Conservation (phyloP, 2,329 filamentous ascomycete species). For the Teratosphaeria zuluensis region DNA sequence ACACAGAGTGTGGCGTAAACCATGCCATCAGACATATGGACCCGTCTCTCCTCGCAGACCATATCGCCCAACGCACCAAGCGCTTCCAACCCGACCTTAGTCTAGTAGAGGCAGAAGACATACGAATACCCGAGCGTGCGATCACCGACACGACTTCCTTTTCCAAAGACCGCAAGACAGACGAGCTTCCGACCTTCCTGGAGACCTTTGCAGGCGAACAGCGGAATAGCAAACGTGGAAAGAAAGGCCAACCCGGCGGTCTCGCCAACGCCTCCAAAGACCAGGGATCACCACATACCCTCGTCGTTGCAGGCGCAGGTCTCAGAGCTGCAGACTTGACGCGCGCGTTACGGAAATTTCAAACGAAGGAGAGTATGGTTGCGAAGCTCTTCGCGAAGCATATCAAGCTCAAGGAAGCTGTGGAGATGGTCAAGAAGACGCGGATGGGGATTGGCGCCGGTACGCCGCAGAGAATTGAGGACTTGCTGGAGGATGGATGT, state of each 20-base stretch:
- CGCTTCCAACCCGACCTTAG: slow-evolving; percentile 74
- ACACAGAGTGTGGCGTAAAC: slow-evolving; percentile 53
- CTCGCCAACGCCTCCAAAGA: slow-evolving; percentile 52
- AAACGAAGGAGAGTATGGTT: slow-evolving; percentile 66
- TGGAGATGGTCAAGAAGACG: slow-evolving; percentile 59
- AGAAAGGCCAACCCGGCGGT: background rate
- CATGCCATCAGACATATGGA: slow-evolving; percentile 75
- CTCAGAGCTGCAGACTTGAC: slow-evolving; percentile 78
- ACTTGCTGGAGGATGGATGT: slow-evolving; percentile 71
- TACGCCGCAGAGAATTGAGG: slow-evolving; percentile 72
- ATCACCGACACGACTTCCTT: slow-evolving; percentile 76
- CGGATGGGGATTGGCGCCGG: slow-evolving; percentile 79
- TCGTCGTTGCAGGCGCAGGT: slow-evolving; percentile 78
- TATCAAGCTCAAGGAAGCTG: slow-evolving; percentile 85
- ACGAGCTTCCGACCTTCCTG: slow-evolving; percentile 70
- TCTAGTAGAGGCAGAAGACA: slow-evolving; percentile 71
- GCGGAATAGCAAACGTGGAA: slow-evolving; percentile 27
- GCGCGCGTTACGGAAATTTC: slow-evolving; percentile 66
- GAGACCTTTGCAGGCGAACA: slow-evolving; percentile 38
- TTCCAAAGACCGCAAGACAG: slow-evolving; percentile 54
- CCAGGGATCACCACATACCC: slow-evolving; percentile 59
- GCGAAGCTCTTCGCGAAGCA: slow-evolving; percentile 97
- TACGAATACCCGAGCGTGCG: slow-evolving; percentile 67
- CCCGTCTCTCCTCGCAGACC: slow-evolving; percentile 70
- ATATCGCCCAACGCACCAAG: slow-evolving; percentile 68